Conservation (phyloP, 1,284 basidiomycete species). For the Volvariella volvacea region DNA sequence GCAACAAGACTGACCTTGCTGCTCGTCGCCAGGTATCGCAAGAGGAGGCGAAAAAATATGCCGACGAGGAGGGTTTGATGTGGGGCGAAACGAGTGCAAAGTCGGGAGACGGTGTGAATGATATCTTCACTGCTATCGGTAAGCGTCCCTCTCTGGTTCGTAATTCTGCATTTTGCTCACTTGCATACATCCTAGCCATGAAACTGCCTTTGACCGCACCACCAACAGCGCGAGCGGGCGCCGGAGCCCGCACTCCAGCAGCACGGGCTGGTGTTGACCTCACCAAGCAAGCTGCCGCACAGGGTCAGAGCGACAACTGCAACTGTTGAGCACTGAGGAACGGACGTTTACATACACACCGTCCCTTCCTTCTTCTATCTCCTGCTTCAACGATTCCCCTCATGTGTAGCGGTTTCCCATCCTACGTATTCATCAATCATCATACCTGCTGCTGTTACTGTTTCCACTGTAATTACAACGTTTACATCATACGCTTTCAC, state of each 20-base stretch:
- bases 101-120: slow-evolving; percentile 83
- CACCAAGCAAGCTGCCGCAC: slow-evolving; percentile 52
- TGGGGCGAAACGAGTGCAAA: slow-evolving; percentile 97
- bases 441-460: slow-evolving; percentile 1
- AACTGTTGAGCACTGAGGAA: slow-evolving; percentile 65
- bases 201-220: slow-evolving; percentile 74
- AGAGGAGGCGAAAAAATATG: slow-evolving; percentile 89
- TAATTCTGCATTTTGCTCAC: slow-evolving; percentile 4
- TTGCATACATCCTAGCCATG: slow-evolving; percentile 48
- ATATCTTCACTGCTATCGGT: slow-evolving; percentile 88
- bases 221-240: slow-evolving; percentile 48
- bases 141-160: slow-evolving; percentile 18
- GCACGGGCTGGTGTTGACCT: slow-evolving; percentile 65
- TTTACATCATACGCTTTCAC: no score
- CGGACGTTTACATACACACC: slow-evolving; percentile 9
- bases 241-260: slow-evolving; percentile 39
- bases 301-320: slow-evolving; percentile 57
- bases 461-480: not conserved
- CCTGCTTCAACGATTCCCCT: not conserved
- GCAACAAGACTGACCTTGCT: slow-evolving; percentile 89
- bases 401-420: slow-evolving; percentile 5
- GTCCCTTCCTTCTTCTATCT: slow-evolving; percentile 9
- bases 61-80: slow-evolving; percentile 91
- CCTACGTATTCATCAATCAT: not conserved
- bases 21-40: slow-evolving; percentile 76